These are phyloP conservation scores for Filobasidium floriforme DNA, from an alignment of 768 basidiomycete species.

Conservation along the genomic window DNA sequence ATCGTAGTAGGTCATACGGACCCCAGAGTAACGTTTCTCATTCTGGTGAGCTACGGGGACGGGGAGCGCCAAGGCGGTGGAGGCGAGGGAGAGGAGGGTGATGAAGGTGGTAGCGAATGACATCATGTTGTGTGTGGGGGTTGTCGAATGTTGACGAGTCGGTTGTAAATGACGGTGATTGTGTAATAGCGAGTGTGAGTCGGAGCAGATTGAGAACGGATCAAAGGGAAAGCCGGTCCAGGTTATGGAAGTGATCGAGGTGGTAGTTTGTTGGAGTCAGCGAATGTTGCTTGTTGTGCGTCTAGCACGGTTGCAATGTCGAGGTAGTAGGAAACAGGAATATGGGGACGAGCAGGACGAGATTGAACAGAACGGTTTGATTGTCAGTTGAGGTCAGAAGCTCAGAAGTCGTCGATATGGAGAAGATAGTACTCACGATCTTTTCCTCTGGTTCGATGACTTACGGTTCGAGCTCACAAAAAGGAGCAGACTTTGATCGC, in stretches of 20 bases:
- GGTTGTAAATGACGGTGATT: not conserved
- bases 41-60: constrained; percentile 1
- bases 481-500: too few relatives aligned
- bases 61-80: constrained; percentile 1
- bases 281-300: not conserved
- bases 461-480: too few relatives aligned
- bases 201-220: too few relatives aligned
- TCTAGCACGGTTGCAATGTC: not conserved
- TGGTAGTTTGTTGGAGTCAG: not conserved
- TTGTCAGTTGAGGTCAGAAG: too few relatives aligned
- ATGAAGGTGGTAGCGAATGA: constrained; percentile 3
- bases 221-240: too few relatives aligned
- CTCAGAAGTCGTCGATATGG: too few relatives aligned
- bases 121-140: not conserved
- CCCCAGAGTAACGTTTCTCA: constrained; percentile 30
- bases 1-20: constrained; percentile 46
- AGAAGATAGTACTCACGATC: too few relatives aligned
- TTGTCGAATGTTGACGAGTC: not conserved
- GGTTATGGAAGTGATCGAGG: not conserved
- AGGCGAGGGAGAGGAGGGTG: not conserved
- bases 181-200: not conserved
- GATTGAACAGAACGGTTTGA: too few relatives aligned
- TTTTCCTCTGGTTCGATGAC: too few relatives aligned
- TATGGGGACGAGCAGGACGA: not conserved
- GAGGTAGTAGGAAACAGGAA: not conserved